These are phyloP conservation scores for Begonia fuchsioides DNA, from an alignment of 306 rosid genomes.

Conservation along the genomic window DNA sequence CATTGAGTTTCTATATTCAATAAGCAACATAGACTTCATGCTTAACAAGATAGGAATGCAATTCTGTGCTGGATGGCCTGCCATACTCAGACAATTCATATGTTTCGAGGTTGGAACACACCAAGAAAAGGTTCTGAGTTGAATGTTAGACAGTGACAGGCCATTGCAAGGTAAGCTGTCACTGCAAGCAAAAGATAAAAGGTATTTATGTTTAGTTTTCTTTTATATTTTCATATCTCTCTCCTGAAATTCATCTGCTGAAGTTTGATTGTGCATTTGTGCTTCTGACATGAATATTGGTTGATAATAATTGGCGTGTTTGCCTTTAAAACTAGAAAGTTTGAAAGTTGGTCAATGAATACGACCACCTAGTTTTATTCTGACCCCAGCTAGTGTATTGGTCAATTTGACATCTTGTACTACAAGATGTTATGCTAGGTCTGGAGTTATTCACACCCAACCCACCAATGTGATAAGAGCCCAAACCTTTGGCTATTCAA, in stretches of 20 bases:
- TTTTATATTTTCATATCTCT: constrained; percentile 30
- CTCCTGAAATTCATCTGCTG: constrained; percentile 60
- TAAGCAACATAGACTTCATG: not conserved
- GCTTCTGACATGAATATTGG: constrained; percentile 61
- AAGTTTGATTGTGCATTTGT: constrained; percentile 39
- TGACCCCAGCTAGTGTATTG: constrained; percentile 49
- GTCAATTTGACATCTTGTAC: constrained; percentile 44
- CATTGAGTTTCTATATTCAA: not conserved
- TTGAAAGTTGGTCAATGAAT: constrained; percentile 19
- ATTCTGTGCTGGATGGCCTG: constrained; percentile 17
- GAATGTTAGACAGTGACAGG: constrained; percentile 47
- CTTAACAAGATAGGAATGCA: constrained; percentile 34
- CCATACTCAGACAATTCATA: constrained; percentile 40
- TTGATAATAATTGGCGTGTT: constrained; percentile 50
- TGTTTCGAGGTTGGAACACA: constrained; percentile 37
- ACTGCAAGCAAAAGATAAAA: constrained; percentile 61
- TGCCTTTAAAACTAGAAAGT: constrained; percentile 59
- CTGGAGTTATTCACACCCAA: constrained; percentile 47
- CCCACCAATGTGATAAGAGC: constrained; percentile 64
- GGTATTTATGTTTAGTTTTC: constrained; percentile 55
- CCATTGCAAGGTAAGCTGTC: constrained; percentile 53
- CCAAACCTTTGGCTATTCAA: no score
- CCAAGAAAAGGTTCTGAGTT: constrained; percentile 31
- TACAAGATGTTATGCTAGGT: constrained; percentile 75
- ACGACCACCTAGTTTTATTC: constrained; percentile 96